These are phyloP conservation scores for Pichia sp. DNA, from an alignment of 1,139 yeast genomes.

Conservation along the genomic window DNA sequence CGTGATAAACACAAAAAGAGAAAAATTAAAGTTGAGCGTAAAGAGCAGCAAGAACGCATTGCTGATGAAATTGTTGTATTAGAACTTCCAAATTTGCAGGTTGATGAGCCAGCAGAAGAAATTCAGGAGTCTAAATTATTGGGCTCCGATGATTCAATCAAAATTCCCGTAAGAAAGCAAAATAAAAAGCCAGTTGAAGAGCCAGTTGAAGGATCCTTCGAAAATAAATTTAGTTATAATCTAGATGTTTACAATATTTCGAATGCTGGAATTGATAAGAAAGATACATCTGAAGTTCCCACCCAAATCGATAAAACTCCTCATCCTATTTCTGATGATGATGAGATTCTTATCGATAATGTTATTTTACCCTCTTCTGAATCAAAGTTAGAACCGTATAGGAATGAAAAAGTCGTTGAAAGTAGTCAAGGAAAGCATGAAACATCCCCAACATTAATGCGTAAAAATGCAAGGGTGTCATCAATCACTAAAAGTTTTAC, in stretches of 20 bases:
- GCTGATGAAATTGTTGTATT: too few species aligned
- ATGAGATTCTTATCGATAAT: not conserved
- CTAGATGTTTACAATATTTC: not conserved
- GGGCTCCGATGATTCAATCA: too few species aligned
- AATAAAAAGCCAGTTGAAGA: not conserved
- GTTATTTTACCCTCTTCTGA: not conserved
- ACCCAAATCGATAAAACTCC: conserved; percentile 1
- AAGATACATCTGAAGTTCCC: not conserved
- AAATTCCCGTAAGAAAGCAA: too few species aligned
- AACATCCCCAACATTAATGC: conserved; percentile 10
- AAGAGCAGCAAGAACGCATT: too few species aligned
- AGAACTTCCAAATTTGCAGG: too few species aligned
- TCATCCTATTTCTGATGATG: not conserved
- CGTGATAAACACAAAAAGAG: not conserved
- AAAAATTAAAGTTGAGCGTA: not conserved
- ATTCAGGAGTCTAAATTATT: too few species aligned
- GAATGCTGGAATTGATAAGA: not conserved
- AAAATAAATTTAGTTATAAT: too few species aligned
- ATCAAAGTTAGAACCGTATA: not conserved
- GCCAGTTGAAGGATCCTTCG: not conserved
- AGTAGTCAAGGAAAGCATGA: conserved; percentile 1
- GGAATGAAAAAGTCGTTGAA: too few species aligned
- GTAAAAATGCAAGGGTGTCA: conserved; percentile 10
- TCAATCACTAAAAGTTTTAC: not conserved
- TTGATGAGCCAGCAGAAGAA: not conserved